Base-by-base conservation (phyloP, 306 rosid genomes). In the Prunus dulcis region DNA sequence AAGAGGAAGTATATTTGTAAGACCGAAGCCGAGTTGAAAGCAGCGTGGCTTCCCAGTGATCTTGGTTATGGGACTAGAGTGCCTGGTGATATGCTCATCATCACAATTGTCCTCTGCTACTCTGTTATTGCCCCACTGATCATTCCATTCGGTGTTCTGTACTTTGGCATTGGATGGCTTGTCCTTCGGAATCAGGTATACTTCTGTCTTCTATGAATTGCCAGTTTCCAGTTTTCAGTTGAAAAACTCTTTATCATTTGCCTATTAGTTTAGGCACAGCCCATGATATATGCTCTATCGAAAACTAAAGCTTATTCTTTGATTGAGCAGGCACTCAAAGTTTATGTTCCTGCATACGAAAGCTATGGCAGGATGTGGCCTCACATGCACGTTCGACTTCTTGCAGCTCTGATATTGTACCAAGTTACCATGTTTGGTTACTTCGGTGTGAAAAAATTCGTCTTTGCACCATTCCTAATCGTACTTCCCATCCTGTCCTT, bases 281-380 rank as follows among this genome's bases (percentile, higher is more conserved):
- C 41, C 1, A 34, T 34, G 30, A 58, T 20, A n/a, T 2, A 17
- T 71, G 55, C 23, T 1, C 4, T 1, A 8, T 14, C 43, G 6
- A 34, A 23, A 43, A 23, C 50, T 22, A 12, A 78, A 30, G 17
- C 20, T 17, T 69, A 23, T 60, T 49, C 51, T 64, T 67, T 25
- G 18, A 20, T 70, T 27, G 63, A 22, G 76, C 92, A 96, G 99
- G 97, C 91, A 45, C 90, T 96, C 65, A 96, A 90, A 82, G 99
- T 96, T 9, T 91, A 92, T 56, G 89, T 91, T 76, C 98, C 99
- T 56, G n/a, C 91, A 2, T 96, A 87, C 61, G 99, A 92, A 83
- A 91, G 96, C 66, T 79, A 96, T 72, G 98, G 99, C 79, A 96
- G 87, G 83, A 82, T 96, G 85, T 96, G 99, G 99, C 99, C 99